Conservation (phyloP, 768 basidiomycete species). For the Mycena haematopus region DNA sequence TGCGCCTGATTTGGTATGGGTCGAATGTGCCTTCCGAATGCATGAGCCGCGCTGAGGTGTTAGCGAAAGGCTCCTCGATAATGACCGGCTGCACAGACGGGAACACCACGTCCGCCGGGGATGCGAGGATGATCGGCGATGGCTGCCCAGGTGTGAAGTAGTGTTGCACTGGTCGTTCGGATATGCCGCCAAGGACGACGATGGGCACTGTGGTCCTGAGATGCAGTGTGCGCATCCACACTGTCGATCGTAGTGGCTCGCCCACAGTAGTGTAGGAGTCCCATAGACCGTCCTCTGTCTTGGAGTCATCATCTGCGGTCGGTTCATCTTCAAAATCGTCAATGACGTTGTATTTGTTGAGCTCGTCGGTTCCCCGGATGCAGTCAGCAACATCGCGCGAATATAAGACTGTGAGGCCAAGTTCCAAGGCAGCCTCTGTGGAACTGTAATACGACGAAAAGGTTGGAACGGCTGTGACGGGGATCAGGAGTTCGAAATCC, state of each 20-base stretch:
- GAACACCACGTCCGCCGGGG: neutral
- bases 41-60: slow-evolving; percentile 15
- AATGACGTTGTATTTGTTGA: neutral
- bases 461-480: neutral
- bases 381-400: slow-evolving; percentile 2
- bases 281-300: slow-evolving; percentile 7
- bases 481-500: slow-evolving; percentile 10
- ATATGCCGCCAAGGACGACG: neutral
- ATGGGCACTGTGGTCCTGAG: neutral
- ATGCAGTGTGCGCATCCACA: neutral
- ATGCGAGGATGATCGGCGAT: slow-evolving; percentile 3
- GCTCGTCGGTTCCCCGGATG: neutral
- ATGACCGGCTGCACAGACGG: neutral
- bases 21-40: neutral
- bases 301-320: neutral
- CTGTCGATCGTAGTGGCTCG: neutral
- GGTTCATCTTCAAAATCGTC: neutral
- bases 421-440: neutral
- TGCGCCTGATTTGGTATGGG: neutral
- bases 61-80: slow-evolving; percentile 2
- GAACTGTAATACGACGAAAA: slow-evolving; percentile 12
- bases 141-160: neutral
- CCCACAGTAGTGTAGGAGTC: slow-evolving; percentile 10
- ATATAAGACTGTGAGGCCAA: neutral
- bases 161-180: neutral